Percentiles rank a stretch among this genome's conserved stretches.
Conservation (phyloP, 768 basidiomycete species). For the Lactarius hatsudake region DNA sequence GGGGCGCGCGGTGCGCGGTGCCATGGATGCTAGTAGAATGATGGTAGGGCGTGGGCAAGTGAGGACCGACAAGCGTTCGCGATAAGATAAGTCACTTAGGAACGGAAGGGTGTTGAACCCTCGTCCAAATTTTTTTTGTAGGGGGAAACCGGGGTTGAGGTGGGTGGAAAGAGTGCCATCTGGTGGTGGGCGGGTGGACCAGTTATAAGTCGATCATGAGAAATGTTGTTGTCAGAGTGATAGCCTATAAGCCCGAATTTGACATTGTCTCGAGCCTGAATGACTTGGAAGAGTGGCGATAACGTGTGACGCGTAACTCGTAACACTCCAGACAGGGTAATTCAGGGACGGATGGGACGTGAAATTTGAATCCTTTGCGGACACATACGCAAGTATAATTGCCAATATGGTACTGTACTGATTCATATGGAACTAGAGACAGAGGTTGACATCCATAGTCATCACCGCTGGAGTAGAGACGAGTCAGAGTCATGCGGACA, state of each 20-base stretch:
- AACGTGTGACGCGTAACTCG: no score
- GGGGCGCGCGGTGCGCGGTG: conserved; percentile 9
- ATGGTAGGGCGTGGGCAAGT: background rate
- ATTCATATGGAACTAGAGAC: conserved; percentile 11
- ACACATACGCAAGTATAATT: no score
- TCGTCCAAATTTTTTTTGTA: background rate
- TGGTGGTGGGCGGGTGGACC: background rate
- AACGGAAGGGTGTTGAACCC: background rate
- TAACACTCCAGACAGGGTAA: no score
- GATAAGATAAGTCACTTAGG: background rate
- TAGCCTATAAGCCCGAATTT: no score
- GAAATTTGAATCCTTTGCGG: no score
- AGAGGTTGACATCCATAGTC: conserved; percentile 19
- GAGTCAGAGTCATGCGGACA: background rate
- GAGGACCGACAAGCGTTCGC: background rate
- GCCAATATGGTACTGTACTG: no score
- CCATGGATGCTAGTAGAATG: background rate
- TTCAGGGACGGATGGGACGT: no score
- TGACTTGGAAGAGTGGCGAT: no score
- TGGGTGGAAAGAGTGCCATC: background rate
- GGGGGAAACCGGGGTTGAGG: background rate
- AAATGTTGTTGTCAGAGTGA: no score
- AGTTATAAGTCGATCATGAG: background rate
- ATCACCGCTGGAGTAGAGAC: conserved; percentile 15
- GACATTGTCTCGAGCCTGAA: no score